These are phyloP conservation scores for Aspergillus hiratsukae DNA, from an alignment of 2,329 filamentous ascomycete genomes.

Conservation along the genomic window DNA sequence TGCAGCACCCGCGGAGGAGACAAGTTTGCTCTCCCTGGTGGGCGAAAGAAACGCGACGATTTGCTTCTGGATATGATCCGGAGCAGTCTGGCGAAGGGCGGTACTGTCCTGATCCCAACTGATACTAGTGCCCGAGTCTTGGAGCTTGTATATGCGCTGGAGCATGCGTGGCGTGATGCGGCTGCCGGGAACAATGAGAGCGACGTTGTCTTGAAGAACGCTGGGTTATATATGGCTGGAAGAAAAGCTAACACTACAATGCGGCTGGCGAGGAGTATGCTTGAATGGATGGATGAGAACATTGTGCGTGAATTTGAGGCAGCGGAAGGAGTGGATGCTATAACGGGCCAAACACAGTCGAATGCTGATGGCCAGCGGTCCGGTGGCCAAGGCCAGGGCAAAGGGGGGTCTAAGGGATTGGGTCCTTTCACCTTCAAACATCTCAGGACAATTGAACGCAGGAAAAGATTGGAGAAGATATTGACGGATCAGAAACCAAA, in stretches of 20 bases:
- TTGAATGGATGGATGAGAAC: slow-evolving; percentile 98
- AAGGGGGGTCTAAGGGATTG: slow-evolving; percentile 40
- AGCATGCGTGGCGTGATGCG: slow-evolving; percentile 81
- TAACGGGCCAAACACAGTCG: slow-evolving; percentile 30
- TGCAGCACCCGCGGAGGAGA: slow-evolving; percentile 83
- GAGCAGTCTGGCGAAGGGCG: slow-evolving; percentile 74
- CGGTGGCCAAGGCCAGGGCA: slow-evolving; percentile 31
- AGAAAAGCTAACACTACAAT: slow-evolving; percentile 84
- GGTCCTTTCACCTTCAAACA: slow-evolving; percentile 89
- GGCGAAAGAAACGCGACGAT: slow-evolving; percentile 78
- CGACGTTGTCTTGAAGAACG: slow-evolving; percentile 46
- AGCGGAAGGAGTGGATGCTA: slow-evolving; percentile 39
- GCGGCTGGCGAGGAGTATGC: slow-evolving; percentile 86
- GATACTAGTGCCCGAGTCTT: slow-evolving; percentile 94
- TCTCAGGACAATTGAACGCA: slow-evolving; percentile 76
- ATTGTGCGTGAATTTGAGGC: slow-evolving; percentile 90
- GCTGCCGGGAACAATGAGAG: slow-evolving; percentile 48
- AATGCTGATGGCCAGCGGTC: slow-evolving; percentile 41
- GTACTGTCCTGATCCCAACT: slow-evolving; percentile 87
- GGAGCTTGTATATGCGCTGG: slow-evolving; percentile 85
- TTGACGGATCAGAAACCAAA: slow-evolving; percentile 50
- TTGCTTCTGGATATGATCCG: slow-evolving; percentile 74
- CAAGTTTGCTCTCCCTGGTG: slow-evolving; percentile 63
- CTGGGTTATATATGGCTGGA: slow-evolving; percentile 74
- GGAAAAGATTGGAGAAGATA: slow-evolving; percentile 71